Evolutionary conservation across 2,329 filamentous ascomycete genomes (phyloP).

Genomic region (Penicillium oxalicum): DNA sequence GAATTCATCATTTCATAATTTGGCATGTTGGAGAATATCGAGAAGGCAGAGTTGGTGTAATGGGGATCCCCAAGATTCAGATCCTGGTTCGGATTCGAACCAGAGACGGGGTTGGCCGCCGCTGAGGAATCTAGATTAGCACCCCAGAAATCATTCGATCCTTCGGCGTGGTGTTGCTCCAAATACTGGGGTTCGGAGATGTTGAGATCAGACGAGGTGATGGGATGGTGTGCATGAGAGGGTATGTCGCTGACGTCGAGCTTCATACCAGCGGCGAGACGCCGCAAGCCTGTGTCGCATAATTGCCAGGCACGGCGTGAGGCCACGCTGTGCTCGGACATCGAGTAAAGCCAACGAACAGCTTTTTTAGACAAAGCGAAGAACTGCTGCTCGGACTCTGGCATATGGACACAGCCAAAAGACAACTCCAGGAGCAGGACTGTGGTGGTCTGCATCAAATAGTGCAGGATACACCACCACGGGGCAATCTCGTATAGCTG

Average conservation of each 20-base stretch:
- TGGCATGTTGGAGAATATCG: neutral
- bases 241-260: constrained; percentile 34
- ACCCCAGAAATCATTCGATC: constrained; percentile 8
- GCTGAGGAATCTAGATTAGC: constrained; percentile 8
- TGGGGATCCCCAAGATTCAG: neutral
- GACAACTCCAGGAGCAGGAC: constrained; percentile 44
- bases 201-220: constrained; percentile 9
- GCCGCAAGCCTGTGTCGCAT: constrained; percentile 34
- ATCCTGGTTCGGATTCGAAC: neutral
- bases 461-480: constrained; percentile 44
- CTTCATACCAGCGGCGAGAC: constrained; percentile 30
- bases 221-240: constrained; percentile 13
- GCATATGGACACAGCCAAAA: constrained; percentile 41
- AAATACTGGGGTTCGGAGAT: neutral
- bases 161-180: neutral
- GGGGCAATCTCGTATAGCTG: constrained; percentile 38
- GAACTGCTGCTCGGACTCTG: constrained; percentile 34
- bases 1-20: constrained; percentile 11
- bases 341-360: constrained; percentile 39
- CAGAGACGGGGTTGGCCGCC: neutral
- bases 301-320: constrained; percentile 40
- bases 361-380: constrained; percentile 37
- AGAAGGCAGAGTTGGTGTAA: neutral
- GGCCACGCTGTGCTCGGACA: constrained; percentile 35
- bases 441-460: constrained; percentile 41